Evolutionary conservation across 345 rosid species (phyloP).

Genomic region (Boechera retrofracta): DNA sequence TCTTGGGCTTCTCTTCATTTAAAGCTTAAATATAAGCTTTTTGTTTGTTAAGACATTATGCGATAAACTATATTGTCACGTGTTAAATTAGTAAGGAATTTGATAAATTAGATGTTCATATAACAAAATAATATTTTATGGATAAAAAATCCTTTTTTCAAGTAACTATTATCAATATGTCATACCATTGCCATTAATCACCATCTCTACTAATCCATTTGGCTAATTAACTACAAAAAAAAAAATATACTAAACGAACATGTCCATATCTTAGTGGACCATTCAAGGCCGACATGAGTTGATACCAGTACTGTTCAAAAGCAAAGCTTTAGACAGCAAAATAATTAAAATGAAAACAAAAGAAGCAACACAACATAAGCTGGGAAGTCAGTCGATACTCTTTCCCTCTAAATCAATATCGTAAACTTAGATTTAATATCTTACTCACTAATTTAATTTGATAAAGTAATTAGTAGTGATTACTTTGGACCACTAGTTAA

Average conservation of each 20-base stretch:
- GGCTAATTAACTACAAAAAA: not conserved
- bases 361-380: conserved; percentile 1
- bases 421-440: not conserved
- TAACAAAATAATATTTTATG: too few species aligned
- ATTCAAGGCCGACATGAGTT: conserved; percentile 26
- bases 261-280: conserved; percentile 24
- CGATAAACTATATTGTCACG: too few species aligned
- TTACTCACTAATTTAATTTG: not conserved
- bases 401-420: conserved; percentile 23
- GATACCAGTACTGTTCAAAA: conserved; percentile 19
- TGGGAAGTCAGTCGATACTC: conserved; percentile 18
- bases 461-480: conserved; percentile 29
- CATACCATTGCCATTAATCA: too few species aligned
- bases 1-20: too few species aligned
- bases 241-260: not conserved
- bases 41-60: too few species aligned
- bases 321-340: conserved; percentile 2
- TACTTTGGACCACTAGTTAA: conserved; percentile 33
- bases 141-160: too few species aligned
- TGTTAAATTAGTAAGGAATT: too few species aligned
- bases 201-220: not conserved
- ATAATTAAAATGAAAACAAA: not conserved
- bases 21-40: too few species aligned
- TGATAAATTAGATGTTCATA: too few species aligned
- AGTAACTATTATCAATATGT: too few species aligned